Conservation (phyloP, 345 rosid species). For the Eucalyptus urophylla region DNA sequence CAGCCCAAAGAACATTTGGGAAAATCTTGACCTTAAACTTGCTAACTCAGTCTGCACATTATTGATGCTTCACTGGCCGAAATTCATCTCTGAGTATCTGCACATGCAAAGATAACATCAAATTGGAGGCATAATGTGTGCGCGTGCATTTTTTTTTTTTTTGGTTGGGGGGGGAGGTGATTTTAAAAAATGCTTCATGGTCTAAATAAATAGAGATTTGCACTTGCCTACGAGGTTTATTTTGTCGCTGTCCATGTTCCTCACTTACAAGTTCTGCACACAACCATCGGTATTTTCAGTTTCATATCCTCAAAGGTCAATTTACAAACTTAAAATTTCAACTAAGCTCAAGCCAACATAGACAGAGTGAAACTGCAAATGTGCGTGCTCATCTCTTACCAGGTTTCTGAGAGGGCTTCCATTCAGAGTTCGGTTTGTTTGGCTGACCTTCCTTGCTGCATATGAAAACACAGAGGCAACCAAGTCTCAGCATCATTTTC, state of each 20-base stretch:
- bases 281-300: not conserved
- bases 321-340: not conserved
- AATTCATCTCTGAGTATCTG: slow-evolving; percentile 75
- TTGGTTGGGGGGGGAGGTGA: rapidly evolving
- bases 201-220: not conserved
- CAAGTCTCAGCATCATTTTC: not conserved
- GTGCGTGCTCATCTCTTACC: slow-evolving; percentile 22
- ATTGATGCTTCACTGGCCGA: slow-evolving; percentile 43
- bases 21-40: slow-evolving; percentile 22
- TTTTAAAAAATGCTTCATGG: not conserved
- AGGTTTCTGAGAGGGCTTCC: slow-evolving; percentile 38
- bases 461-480: not conserved
- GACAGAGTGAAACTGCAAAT: not conserved
- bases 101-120: not conserved
- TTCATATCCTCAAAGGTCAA: not conserved
- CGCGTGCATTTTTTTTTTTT: not conserved
- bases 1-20: not conserved
- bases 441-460: slow-evolving; percentile 46
- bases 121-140: not conserved
- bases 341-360: not conserved
- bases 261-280: slow-evolving; percentile 37
- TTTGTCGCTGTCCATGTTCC: slow-evolving; percentile 3
- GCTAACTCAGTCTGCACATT: slow-evolving; percentile 14
- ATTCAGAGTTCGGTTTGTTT: slow-evolving; percentile 30
- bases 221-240: slow-evolving; percentile 7